Conservation (phyloP, 2,329 filamentous ascomycete species). For the Fusarium zealandicum region DNA sequence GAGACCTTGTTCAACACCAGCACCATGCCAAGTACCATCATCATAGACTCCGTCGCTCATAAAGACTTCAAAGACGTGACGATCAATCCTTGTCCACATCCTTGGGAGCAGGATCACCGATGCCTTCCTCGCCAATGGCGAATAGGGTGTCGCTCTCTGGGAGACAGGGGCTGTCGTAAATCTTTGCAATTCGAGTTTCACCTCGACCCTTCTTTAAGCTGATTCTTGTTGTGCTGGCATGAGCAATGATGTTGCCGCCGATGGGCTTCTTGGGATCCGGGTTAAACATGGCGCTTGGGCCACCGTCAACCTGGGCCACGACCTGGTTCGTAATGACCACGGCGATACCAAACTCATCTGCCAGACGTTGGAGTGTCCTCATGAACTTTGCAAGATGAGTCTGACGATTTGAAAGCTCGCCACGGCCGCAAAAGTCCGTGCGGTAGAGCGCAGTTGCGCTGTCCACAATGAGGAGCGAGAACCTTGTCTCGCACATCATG, state of each 20-base stretch:
- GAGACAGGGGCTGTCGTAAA: conserved; percentile 96
- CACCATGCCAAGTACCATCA: conserved; percentile 39
- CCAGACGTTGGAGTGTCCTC: conserved; percentile 80
- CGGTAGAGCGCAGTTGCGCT: conserved; percentile 95
- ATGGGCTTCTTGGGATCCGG: conserved; percentile 99
- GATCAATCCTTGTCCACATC: conserved; percentile 82
- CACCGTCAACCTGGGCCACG: conserved; percentile 96
- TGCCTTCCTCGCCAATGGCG: conserved; percentile 96
- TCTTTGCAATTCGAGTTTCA: conserved; percentile 97
- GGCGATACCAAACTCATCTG: conserved; percentile 90
- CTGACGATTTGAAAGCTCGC: conserved; percentile 93
- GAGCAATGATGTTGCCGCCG: conserved; percentile 97
- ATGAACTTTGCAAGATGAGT: conserved; percentile 89
- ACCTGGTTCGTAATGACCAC: conserved; percentile 99
- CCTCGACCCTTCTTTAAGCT: conserved; percentile 94
- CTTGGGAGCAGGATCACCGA: conserved; percentile 94
- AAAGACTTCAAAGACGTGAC: conserved; percentile 11
- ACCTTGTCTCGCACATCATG: conserved; percentile 99
- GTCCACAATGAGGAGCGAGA: conserved; percentile 94
- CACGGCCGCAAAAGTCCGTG: conserved; percentile 96
- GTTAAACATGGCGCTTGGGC: conserved; percentile 97
- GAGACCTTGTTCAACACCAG: conserved; percentile 42
- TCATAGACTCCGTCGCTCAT: conserved; percentile 35
- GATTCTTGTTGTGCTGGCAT: conserved; percentile 92
- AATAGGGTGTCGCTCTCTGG: conserved; percentile 97